phyloP scores from a whole-genome alignment of 2,329 filamentous ascomycete species.

The Aspergillus neoniger region DNA sequence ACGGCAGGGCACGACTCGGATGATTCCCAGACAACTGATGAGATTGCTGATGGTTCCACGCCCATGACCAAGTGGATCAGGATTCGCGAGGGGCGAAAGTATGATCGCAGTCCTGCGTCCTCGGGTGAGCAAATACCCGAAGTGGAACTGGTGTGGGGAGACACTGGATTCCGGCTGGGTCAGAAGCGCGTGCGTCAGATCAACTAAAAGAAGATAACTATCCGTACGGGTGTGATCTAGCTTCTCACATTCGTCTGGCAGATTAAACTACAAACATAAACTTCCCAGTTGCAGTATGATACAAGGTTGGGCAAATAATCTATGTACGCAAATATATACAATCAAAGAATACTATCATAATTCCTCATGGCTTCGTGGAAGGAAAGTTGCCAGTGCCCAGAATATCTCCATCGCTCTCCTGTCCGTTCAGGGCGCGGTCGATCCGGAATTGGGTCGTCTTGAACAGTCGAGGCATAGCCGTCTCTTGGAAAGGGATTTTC shows the following conservation, averaged over 20 bases:
- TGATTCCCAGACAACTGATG: not conserved
- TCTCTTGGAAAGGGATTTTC: slow-evolving; percentile 26
- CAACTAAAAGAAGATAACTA: not conserved
- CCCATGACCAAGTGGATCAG: not conserved
- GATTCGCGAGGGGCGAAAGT: not conserved
- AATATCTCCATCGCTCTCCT: slow-evolving; percentile 31
- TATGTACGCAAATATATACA: not conserved
- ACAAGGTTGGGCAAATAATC: not conserved
- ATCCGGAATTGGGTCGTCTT: slow-evolving; percentile 28
- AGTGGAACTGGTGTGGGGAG: not conserved
- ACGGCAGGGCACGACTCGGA: not conserved
- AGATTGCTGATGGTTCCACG: no score
- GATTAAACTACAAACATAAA: not conserved
- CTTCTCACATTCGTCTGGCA: no score
- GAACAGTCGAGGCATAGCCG: slow-evolving; percentile 34
- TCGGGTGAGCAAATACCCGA: not conserved
- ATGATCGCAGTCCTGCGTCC: not conserved
- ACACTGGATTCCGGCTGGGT: not conserved
- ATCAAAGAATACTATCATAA: not conserved
- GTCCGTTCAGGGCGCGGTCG: slow-evolving; percentile 26
- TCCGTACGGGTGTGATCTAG: no score
- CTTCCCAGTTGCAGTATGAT: not conserved
- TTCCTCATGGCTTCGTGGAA: not conserved
- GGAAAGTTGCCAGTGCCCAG: slow-evolving; percentile 21
- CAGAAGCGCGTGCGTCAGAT: not conserved